phyloP scores from a whole-genome alignment of 2,329 filamentous ascomycete species.

The Simplicillium sp. region DNA sequence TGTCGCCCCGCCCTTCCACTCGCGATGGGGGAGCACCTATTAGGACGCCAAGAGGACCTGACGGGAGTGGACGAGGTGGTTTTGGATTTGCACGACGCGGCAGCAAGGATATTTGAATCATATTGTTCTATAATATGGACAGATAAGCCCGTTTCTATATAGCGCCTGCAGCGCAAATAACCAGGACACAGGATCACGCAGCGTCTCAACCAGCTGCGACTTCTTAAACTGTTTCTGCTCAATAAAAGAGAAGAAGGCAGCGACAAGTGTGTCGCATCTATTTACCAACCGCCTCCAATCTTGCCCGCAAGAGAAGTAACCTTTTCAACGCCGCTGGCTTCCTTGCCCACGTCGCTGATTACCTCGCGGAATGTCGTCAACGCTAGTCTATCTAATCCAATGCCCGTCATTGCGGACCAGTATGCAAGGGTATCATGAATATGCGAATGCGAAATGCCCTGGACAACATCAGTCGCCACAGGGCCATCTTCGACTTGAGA shows the following conservation, averaged over 20 bases:
- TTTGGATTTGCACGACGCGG: conserved; percentile 67
- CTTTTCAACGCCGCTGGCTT: conserved; percentile 61
- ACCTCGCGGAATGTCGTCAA: conserved; percentile 88
- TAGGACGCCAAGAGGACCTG: conserved; percentile 68
- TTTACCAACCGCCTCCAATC: conserved; percentile 86
- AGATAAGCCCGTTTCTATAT: conserved; percentile 4
- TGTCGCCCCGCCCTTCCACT: conserved; percentile 35
- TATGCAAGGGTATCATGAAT: conserved; percentile 62
- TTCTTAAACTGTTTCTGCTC: conserved; percentile 26
- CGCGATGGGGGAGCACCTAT: conserved; percentile 61
- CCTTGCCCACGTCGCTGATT: conserved; percentile 88
- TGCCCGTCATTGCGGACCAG: conserved; percentile 66
- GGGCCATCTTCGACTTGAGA: conserved; percentile 14
- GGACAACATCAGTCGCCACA: conserved; percentile 35
- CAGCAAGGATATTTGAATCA: conserved; percentile 34
- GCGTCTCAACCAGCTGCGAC: conserved; percentile 16
- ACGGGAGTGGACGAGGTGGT: conserved; percentile 65
- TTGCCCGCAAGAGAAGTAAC: conserved; percentile 85
- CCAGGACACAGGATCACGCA: conserved; percentile 21
- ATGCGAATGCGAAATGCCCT: conserved; percentile 55
- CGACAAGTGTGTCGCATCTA: conserved; percentile 16
- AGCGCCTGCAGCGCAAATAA: conserved; percentile 20
- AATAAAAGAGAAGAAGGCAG: conserved; percentile 10
- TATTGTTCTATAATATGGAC: conserved; percentile 4
- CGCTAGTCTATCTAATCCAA: conserved; percentile 61